These are phyloP conservation scores for Fraxinus ornus DNA, from an alignment of 305 asterid genomes.

Conservation along the genomic window DNA sequence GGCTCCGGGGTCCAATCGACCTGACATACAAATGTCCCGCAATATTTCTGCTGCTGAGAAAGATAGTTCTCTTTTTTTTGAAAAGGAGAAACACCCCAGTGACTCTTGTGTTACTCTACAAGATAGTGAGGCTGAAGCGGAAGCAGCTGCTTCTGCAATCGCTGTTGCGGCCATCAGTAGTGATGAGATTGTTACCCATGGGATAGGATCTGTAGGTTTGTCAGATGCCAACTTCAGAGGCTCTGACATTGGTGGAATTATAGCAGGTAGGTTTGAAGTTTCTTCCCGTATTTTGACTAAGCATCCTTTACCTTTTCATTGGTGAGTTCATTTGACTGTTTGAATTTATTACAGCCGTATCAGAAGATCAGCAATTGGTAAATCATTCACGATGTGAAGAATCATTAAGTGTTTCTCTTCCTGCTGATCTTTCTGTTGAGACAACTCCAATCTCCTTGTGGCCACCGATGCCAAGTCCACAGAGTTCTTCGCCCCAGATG, in stretches of 20 bases:
- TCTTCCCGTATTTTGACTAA: constrained; percentile 7
- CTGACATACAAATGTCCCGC: constrained; percentile 59
- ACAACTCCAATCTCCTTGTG: constrained; percentile 88
- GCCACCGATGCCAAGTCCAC: constrained; percentile 88
- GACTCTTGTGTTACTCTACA: constrained; percentile 56
- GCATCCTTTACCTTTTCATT: constrained; percentile 13
- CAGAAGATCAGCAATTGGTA: constrained; percentile 53
- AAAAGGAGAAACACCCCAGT: constrained; percentile 56
- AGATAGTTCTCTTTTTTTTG: constrained; percentile 55
- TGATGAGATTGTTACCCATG: constrained; percentile 63
- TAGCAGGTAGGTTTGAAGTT: constrained; percentile 40
- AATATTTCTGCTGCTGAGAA: constrained; percentile 52
- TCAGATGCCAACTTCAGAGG: constrained; percentile 48
- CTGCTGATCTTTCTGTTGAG: constrained; percentile 96
- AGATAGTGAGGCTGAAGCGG: constrained; percentile 90
- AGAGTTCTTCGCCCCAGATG: constrained; percentile 68
- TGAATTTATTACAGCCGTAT: constrained; percentile 37
- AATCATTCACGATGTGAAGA: constrained; percentile 72
- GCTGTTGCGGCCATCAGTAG: constrained; percentile 89
- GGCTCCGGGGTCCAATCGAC: constrained; percentile 78
- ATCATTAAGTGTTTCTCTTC: constrained; percentile 80
- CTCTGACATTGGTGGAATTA: constrained; percentile 43
- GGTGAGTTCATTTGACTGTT: constrained; percentile 9
- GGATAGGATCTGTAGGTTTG: constrained; percentile 45
- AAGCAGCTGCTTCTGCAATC: constrained; percentile 95